Evolutionary conservation across 2,329 filamentous ascomycete genomes (phyloP), one percentile per base, ranked within the genome.

Genomic region (Sporothrix mexicana): DNA sequence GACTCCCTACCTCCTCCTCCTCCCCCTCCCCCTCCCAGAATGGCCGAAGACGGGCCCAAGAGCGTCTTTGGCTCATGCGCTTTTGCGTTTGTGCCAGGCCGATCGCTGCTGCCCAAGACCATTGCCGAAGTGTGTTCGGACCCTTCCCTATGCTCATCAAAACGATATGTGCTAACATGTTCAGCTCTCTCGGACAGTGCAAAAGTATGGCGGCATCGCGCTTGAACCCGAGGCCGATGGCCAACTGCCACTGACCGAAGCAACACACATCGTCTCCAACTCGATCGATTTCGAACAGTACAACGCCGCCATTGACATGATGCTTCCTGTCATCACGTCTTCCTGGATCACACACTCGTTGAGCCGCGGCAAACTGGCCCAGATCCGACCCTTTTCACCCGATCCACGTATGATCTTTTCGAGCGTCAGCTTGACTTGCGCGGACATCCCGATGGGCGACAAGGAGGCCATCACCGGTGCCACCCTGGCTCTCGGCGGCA

Each of bases 211-310:
- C 76, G 88, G 84, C 72, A 78, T 82, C 47, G 81, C 88, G 1
- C 79, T 86, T 74, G 81, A 85, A 62, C 83, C 83, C 13, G 81
- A 83, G 73, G 81, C 83, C 73, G 82, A 88, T 76, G 86, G 85
- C 76, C 82, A 83, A 15, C 79, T 88, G 15, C 81, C 82, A 0
- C 82, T 89, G 41, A 79, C 83, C 68, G 77, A 84, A 72, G 83
- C 85, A 68, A 88, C 87, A 25, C 88, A 90, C 77, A 86, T 90
- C 74, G 79, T 90, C 67, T 85, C 95, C 72, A 89, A 91, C 73
- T 95, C 92, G 0, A 92, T 94, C 81, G 94, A 99, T 80, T 99
- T 99, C 77, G 91, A 93, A n/a, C 90, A 95, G 78, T 98, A 96
- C 80, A 85, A 88, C 74, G 87, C 89, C 74, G 91, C 93, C 0